These are phyloP conservation scores for Ophiostoma ulmi DNA, from an alignment of 2,329 filamentous ascomycete species.

Conservation along the genomic window DNA sequence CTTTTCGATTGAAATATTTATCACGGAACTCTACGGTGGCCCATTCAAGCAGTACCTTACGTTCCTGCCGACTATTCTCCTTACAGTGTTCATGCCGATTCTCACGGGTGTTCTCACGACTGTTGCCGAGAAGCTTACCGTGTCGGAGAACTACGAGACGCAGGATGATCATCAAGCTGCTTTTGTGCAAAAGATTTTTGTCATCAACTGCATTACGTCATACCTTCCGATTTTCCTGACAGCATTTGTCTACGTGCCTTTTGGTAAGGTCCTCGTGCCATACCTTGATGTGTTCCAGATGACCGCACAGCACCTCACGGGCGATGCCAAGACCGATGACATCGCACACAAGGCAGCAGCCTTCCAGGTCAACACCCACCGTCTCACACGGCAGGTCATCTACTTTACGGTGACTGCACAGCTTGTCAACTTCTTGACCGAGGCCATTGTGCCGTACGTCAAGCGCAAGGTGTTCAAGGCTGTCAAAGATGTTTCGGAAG, in stretches of 20 bases:
- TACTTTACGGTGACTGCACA: slow-evolving; percentile 95
- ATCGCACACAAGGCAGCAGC: slow-evolving; percentile 37
- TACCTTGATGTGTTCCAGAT: slow-evolving; percentile 77
- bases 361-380: slow-evolving; percentile 77
- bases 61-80: slow-evolving; percentile 80
- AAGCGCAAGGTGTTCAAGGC: slow-evolving; percentile 75
- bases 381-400: slow-evolving; percentile 85
- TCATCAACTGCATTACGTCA: slow-evolving; percentile 77
- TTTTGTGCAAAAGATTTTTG: slow-evolving; percentile 86
- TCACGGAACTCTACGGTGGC: slow-evolving; percentile 87
- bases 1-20: slow-evolving; percentile 92
- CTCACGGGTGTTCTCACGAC: slow-evolving; percentile 69
- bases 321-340: slow-evolving; percentile 57
- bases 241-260: slow-evolving; percentile 76
- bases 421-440: slow-evolving; percentile 78
- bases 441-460: slow-evolving; percentile 77
- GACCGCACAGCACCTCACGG: slow-evolving; percentile 68
- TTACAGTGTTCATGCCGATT: slow-evolving; percentile 76
- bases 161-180: slow-evolving; percentile 74
- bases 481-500: slow-evolving; percentile 68
- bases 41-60: slow-evolving; percentile 78
- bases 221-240: slow-evolving; percentile 72
- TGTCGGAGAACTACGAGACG: slow-evolving; percentile 89
- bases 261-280: slow-evolving; percentile 76
- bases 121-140: slow-evolving; percentile 70